phyloP scores from a whole-genome alignment of 495 filamentous ascomycete species.

The Aspergillus biplanus region DNA sequence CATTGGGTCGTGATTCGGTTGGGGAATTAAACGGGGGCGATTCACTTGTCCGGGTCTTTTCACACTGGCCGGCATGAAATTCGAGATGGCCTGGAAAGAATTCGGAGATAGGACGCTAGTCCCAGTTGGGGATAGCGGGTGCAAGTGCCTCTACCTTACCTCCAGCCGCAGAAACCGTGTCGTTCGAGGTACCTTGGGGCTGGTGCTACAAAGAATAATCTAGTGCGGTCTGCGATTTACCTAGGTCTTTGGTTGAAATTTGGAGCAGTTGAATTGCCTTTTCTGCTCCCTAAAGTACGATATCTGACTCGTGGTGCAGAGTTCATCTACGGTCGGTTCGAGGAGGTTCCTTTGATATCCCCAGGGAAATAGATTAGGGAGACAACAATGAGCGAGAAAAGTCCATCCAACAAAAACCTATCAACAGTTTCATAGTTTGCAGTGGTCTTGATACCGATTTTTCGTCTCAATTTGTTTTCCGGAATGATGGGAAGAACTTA shows the following conservation, averaged over 20 bases:
- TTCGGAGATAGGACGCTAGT: constrained; percentile 31
- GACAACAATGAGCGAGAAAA: too few species aligned
- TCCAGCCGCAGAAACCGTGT: not conserved
- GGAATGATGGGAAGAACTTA: not conserved
- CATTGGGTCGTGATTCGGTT: constrained; percentile 36
- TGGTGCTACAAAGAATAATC: constrained; percentile 11
- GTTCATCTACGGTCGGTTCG: not conserved
- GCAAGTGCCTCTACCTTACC: constrained; percentile 16
- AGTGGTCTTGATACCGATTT: too few species aligned
- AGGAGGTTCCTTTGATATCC: not conserved
- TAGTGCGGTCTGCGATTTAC: not conserved
- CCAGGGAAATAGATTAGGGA: too few species aligned
- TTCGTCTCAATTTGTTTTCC: not conserved
- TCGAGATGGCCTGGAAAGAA: constrained; percentile 30
- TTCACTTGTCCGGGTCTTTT: constrained; percentile 39
- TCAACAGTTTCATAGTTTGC: too few species aligned
- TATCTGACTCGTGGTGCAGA: not conserved
- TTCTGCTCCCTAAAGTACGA: not conserved
- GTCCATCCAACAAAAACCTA: too few species aligned
- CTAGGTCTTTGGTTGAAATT: not conserved
- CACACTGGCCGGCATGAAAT: constrained; percentile 23
- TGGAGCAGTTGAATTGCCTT: not conserved
- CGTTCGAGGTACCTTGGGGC: constrained; percentile 12
- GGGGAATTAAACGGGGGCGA: constrained; percentile 30
- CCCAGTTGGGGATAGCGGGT: constrained; percentile 21